phyloP scores from a whole-genome alignment of 257 asterid genomes.

The Jacaranda copaia region DNA sequence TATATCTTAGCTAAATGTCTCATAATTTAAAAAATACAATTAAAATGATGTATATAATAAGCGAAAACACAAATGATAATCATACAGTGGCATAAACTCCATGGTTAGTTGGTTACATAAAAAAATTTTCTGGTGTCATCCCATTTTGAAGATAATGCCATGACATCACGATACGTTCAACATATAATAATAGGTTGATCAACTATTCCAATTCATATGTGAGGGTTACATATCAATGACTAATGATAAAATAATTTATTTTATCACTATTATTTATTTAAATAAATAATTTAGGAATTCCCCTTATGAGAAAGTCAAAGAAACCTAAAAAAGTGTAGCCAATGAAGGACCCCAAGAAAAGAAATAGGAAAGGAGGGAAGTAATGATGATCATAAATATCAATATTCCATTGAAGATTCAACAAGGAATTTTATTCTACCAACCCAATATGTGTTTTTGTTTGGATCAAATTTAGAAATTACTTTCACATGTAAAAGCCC shows the following conservation, averaged over 20 bases:
- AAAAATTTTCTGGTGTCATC: too few relatives aligned
- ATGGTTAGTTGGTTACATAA: too few relatives aligned
- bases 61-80: too few relatives aligned
- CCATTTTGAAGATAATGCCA: too few relatives aligned
- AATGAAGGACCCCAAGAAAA: neutral
- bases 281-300: neutral
- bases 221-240: too few relatives aligned
- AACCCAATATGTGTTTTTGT: slow-evolving; percentile 1
- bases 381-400: slow-evolving; percentile 20
- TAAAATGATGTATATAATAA: too few relatives aligned
- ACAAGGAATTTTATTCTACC: slow-evolving; percentile 35
- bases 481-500: slow-evolving; percentile 38
- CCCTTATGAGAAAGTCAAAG: neutral
- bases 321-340: slow-evolving; percentile 26
- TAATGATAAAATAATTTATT: too few relatives aligned
- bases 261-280: too few relatives aligned
- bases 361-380: neutral
- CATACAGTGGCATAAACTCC: too few relatives aligned
- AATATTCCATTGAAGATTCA: slow-evolving; percentile 42
- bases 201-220: too few relatives aligned
- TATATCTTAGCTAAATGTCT: neutral
- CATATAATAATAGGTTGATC: too few relatives aligned
- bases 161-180: too few relatives aligned
- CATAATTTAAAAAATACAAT: neutral
- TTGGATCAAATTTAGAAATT: slow-evolving; percentile 38